Conservation (phyloP, 805 yeast genomes). For the Sugiyamaella lignohabitans region DNA sequence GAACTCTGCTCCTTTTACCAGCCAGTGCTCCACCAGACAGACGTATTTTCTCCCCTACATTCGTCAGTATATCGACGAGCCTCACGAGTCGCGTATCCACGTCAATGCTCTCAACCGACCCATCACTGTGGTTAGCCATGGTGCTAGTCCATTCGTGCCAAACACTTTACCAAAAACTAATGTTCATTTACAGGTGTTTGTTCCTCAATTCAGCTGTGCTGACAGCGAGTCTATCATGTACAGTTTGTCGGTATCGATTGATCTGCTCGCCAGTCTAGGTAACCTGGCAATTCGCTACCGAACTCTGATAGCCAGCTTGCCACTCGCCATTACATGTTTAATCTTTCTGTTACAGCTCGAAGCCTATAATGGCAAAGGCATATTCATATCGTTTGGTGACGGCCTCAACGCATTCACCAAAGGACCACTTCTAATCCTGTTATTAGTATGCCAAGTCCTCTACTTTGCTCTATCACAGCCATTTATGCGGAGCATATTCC, state of each 20-base stretch:
- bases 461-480: conserved; percentile 29
- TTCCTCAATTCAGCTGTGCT: conserved; percentile 6
- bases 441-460: conserved; percentile 19
- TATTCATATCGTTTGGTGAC: conserved; percentile 41
- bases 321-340: conserved; percentile 51
- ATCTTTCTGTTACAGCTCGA: conserved; percentile 51
- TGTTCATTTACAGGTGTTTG: conserved; percentile 14
- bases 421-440: conserved; percentile 26
- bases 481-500: conserved; percentile 14
- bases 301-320: conserved; percentile 63
- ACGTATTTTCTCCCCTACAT: conserved; percentile 9
- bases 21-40: background rate
- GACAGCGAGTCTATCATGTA: background rate
- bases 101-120: conserved; percentile 12
- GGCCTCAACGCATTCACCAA: conserved; percentile 39
- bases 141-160: conserved; percentile 17
- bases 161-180: background rate
- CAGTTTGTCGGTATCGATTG: conserved; percentile 31
- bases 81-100: conserved; percentile 17
- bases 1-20: background rate
- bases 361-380: conserved; percentile 34
- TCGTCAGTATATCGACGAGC: conserved; percentile 15
- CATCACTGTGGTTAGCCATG: conserved; percentile 11
- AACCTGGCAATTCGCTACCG: conserved; percentile 71
- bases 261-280: conserved; percentile 55